Evolutionary conservation across 495 filamentous ascomycete species (phyloP).

Genomic region (Pyrenula massariospora): DNA sequence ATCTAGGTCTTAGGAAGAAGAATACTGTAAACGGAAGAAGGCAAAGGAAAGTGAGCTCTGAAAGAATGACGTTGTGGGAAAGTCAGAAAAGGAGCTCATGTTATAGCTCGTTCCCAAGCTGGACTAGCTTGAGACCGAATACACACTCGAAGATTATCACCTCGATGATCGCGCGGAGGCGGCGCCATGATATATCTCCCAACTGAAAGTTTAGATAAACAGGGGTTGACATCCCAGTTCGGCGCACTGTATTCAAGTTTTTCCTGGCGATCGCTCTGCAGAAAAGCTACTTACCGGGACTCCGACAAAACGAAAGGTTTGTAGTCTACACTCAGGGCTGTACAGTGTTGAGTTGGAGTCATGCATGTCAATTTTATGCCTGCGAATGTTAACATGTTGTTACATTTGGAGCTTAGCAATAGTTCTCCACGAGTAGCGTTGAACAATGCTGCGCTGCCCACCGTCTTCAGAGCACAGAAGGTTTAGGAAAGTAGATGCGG

Average conservation of each 20-base stretch:
- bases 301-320: background rate
- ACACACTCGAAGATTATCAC: too few species aligned
- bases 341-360: background rate
- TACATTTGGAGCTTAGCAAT: too few species aligned
- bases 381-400: background rate
- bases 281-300: too few species aligned
- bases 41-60: background rate
- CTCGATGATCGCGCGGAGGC: too few species aligned
- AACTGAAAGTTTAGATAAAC: too few species aligned
- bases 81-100: background rate
- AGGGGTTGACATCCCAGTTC: too few species aligned
- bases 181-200: too few species aligned
- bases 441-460: background rate
- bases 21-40: background rate
- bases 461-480: background rate
- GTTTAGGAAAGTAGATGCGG: background rate
- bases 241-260: too few species aligned
- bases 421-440: too few species aligned
- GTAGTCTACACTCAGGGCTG: background rate
- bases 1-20: background rate
- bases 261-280: too few species aligned
- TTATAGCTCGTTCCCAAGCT: background rate
- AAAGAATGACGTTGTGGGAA: background rate
- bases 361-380: background rate
- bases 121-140: background rate